Evolutionary conservation across 352 stramenopile species (phyloP).

Genomic region (Pythium brachiatum): DNA sequence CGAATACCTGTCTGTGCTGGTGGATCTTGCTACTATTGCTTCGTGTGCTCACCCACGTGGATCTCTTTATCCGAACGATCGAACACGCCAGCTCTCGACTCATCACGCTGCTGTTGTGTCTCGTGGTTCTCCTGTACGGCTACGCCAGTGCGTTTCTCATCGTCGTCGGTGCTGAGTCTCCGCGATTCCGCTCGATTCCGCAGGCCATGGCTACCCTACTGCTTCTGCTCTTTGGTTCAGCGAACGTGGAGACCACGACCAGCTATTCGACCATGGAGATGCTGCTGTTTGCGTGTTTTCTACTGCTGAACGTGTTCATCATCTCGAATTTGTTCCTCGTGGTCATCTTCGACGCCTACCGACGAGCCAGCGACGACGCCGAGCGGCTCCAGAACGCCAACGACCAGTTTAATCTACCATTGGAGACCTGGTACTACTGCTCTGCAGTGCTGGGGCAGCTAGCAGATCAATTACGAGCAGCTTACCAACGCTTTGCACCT

Average conservation of each 20-base stretch:
- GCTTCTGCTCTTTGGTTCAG: constrained; percentile 32
- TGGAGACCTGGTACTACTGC: constrained; percentile 26
- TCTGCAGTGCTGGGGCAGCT: constrained; percentile 8
- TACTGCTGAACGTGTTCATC: constrained; percentile 43
- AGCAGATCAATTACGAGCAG: neutral
- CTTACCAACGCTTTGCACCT: neutral
- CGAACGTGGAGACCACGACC: constrained; percentile 17
- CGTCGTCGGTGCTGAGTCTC: constrained; percentile 31
- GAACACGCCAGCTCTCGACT: constrained; percentile 31
- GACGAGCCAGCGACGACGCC: constrained; percentile 31
- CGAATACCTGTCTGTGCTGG: constrained; percentile 44
- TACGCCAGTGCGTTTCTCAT: constrained; percentile 50
- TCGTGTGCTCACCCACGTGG: constrained; percentile 36
- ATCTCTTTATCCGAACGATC: constrained; percentile 40
- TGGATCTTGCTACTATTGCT: constrained; percentile 43
- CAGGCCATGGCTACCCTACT: constrained; percentile 35
- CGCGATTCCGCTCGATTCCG: constrained; percentile 36
- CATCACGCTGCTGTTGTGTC: constrained; percentile 32
- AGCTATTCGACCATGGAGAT: constrained; percentile 25
- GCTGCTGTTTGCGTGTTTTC: constrained; percentile 39
- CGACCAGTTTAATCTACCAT: constrained; percentile 26
- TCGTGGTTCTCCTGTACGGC: constrained; percentile 37
- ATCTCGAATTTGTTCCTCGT: constrained; percentile 47
- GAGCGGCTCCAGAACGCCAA: constrained; percentile 20
- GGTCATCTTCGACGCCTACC: constrained; percentile 42